Conservation (phyloP, 225 moss, liverwort and hornwort genomes). For the Thuidium tamariscinum region DNA sequence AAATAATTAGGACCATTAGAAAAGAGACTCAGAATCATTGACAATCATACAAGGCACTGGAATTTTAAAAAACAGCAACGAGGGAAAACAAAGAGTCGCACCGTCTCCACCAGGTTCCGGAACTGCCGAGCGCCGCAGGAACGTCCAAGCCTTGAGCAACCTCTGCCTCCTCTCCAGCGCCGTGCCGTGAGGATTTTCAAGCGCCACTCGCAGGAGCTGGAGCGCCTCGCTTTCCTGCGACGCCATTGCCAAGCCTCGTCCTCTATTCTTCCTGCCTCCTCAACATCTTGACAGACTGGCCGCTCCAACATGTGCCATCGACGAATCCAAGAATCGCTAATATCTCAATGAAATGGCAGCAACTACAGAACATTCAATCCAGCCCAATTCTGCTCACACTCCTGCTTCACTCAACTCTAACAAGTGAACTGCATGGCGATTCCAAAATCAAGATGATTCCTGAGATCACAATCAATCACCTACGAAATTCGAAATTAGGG, state of each 20-base stretch:
- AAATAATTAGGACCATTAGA: background rate
- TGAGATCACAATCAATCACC: background rate
- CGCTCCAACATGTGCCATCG: background rate
- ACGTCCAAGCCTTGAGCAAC: constrained; percentile 37
- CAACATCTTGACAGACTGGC: background rate
- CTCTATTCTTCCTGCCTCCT: background rate
- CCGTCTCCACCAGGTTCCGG: background rate
- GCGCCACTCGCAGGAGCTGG: constrained; percentile 36
- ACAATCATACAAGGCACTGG: background rate
- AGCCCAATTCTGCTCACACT: background rate
- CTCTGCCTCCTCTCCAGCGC: constrained; percentile 25
- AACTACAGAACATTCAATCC: background rate
- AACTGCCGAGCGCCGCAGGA: constrained; percentile 20
- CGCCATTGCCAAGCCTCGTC: constrained; percentile 3
- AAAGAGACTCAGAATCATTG: background rate
- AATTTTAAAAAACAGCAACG: background rate
- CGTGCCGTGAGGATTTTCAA: constrained; percentile 47
- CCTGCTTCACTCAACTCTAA: background rate
- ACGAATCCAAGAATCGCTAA: background rate
- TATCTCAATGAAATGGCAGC: background rate
- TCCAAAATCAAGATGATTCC: background rate
- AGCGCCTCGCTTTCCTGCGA: constrained; percentile 44
- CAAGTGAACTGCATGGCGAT: background rate
- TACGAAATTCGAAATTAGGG: background rate
- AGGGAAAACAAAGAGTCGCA: background rate